Base-by-base conservation (phyloP, 2,329 filamentous ascomycete species). In the Aureobasidium sp. region DNA sequence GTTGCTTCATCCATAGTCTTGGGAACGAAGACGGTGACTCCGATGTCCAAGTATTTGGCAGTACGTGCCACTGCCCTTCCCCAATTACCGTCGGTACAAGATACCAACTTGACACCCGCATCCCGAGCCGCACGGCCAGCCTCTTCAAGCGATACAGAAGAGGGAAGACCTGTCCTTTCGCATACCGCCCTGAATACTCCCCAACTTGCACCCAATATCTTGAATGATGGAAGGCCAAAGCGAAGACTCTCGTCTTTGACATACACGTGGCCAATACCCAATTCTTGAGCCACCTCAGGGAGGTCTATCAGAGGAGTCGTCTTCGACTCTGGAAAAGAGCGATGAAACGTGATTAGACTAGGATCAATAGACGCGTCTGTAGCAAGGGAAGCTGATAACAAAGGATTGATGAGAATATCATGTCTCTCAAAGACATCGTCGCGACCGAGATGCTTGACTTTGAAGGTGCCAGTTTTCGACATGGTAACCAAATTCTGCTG, bases 151-250 rank as follows among this genome's bases (percentile, higher is more conserved):
- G 56, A 48, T 20, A 15, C 32, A 27, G 56, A 48, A 13, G 46
- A 39, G 6, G 56, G 12, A n/a, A 59, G 34, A 37, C 56, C 44
- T 12, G 56, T 50, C 32, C 36, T 32, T 15, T 50, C 44, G 20
- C 56, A 59, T 39, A 59, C 89, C 13, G 86, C 83, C 8, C 82
- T 80, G 67, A 84, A 87, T 2, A 83, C 80, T 0, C 83, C 88
- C 88, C 88, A 93, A 0, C 87, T 89, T 1, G 89, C 89, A 26
- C 89, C 90, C 0, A 92, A 81, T 47, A 92, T 89, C 72, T 94
- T 94, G 78, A 92, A 93, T 0, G 88, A 82, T 0, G 87, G 87
- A 1, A 92, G 78, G 0, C 86, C 86, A 39, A 90, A 83, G 5
- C 89, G 81, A 59, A 75, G 77, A 29, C 82, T 85, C 71, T 93